Percentiles rank a stretch among this genome's conserved stretches.
These are phyloP conservation scores for Kuraishia ogatae DNA, from an alignment of 805 yeast species.

Conservation along the genomic window DNA sequence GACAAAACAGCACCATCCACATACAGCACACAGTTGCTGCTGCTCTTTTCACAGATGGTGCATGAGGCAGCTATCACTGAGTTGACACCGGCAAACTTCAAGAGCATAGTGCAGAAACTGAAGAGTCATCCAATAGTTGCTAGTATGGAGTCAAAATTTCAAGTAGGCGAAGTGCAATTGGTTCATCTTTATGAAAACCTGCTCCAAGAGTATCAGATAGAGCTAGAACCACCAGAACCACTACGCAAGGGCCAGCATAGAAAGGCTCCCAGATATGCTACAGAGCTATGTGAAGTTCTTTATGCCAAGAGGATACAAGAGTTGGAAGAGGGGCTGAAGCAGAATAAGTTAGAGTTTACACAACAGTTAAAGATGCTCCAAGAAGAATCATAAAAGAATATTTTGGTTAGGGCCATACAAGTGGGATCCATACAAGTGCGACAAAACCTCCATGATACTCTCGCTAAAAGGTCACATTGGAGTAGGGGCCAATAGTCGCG, in stretches of 20 bases:
- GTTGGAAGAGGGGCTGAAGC: slow-evolving; percentile 10
- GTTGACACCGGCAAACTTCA: slow-evolving; percentile 6
- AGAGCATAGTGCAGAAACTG: slow-evolving; percentile 9
- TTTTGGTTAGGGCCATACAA: neutral
- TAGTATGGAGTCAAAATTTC: slow-evolving; percentile 3
- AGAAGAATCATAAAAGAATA: neutral
- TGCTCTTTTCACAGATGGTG: slow-evolving; percentile 21
- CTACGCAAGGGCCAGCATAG: slow-evolving; percentile 6
- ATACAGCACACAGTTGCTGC: slow-evolving; percentile 19
- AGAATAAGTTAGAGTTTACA: slow-evolving; percentile 10
- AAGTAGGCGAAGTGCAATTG: slow-evolving; percentile 10
- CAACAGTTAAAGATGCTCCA: slow-evolving; percentile 4
- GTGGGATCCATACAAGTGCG: too few species aligned
- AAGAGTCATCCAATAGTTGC: slow-evolving; percentile 17
- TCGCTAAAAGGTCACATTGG: too few species aligned
- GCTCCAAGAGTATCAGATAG: slow-evolving; percentile 9
- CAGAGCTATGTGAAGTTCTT: slow-evolving; percentile 13
- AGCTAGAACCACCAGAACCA: slow-evolving; percentile 2
- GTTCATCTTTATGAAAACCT: slow-evolving; percentile 11
- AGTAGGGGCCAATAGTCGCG: too few species aligned
- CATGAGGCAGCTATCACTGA: slow-evolving; percentile 12
- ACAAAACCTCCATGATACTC: too few species aligned
- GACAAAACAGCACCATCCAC: slow-evolving; percentile 10
- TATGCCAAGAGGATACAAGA: slow-evolving; percentile 14
- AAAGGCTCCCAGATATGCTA: slow-evolving; percentile 12